These are phyloP conservation scores for Serpula lacrymans DNA, from an alignment of 768 basidiomycete genomes.

Conservation along the genomic window DNA sequence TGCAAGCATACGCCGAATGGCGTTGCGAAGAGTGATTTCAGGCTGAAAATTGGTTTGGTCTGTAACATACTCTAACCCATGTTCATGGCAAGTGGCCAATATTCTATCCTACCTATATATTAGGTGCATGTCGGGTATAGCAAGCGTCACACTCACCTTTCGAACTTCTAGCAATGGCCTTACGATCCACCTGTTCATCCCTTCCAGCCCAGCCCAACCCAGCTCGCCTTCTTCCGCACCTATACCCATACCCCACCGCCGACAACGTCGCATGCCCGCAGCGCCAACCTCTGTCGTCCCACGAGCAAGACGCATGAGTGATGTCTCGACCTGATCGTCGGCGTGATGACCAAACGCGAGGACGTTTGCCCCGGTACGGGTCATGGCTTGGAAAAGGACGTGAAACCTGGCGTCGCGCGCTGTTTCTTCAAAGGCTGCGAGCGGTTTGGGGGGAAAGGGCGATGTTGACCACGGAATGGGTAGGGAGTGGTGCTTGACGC, in stretches of 20 bases:
- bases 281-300: constrained; percentile 57
- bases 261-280: constrained; percentile 61
- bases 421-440: constrained; percentile 44
- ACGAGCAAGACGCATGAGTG: constrained; percentile 62
- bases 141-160: constrained; percentile 48
- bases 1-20: constrained; percentile 50
- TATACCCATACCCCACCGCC: constrained; percentile 80
- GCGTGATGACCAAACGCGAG: constrained; percentile 75
- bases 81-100: constrained; percentile 70
- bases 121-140: not conserved
- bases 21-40: constrained; percentile 66
- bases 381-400: constrained; percentile 48
- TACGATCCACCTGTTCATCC: constrained; percentile 67
- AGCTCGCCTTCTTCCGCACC: constrained; percentile 25
- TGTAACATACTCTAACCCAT: constrained; percentile 56
- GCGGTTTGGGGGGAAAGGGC: constrained; percentile 50
- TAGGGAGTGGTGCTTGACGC: constrained; percentile 43
- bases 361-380: constrained; percentile 27
- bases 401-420: constrained; percentile 62
- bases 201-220: constrained; percentile 46
- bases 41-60: constrained; percentile 79
- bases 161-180: constrained; percentile 65
- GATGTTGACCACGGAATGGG: constrained; percentile 55
- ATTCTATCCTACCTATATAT: constrained; percentile 59
- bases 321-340: constrained; percentile 84